These are phyloP conservation scores for Saprolegnia diclina DNA, from an alignment of 352 stramenopile species.

Conservation along the genomic window DNA sequence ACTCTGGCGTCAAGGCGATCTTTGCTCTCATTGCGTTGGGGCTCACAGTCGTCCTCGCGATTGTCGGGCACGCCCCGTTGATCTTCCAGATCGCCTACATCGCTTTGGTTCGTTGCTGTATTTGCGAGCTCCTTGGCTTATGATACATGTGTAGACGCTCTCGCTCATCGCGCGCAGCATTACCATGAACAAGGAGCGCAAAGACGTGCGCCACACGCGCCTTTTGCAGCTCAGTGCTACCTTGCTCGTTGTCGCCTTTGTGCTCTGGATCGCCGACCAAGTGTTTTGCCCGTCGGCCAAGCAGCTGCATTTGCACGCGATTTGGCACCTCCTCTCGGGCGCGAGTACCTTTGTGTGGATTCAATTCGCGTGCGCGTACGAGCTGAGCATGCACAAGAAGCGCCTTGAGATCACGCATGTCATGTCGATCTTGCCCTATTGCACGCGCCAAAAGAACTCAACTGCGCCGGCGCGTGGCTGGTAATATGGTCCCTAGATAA, in stretches of 20 bases:
- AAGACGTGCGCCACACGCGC: slow-evolving; percentile 4
- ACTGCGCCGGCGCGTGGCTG: too few species aligned
- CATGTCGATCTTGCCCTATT: slow-evolving; percentile 6
- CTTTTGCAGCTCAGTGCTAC: slow-evolving; percentile 6
- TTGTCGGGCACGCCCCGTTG: slow-evolving; percentile 16
- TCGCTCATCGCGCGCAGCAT: slow-evolving; percentile 11
- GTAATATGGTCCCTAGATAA: too few species aligned
- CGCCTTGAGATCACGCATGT: slow-evolving; percentile 6
- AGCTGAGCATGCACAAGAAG: slow-evolving; percentile 15
- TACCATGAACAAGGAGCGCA: neutral
- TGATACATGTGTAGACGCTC: slow-evolving; percentile 4
- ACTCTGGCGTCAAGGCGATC: slow-evolving; percentile 5
- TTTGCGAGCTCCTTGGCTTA: neutral
- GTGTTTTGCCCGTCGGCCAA: slow-evolving; percentile 10
- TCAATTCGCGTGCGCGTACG: slow-evolving; percentile 22
- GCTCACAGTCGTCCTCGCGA: slow-evolving; percentile 12
- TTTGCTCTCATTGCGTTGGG: neutral
- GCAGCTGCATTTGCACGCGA: slow-evolving; percentile 18
- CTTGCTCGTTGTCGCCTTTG: slow-evolving; percentile 8
- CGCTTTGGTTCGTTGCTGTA: slow-evolving; percentile 6
- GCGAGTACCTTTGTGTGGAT: slow-evolving; percentile 19
- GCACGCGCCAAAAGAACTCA: too few species aligned
- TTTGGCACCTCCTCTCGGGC: slow-evolving; percentile 22
- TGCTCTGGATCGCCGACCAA: slow-evolving; percentile 14
- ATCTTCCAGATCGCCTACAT: slow-evolving; percentile 18